Percentiles rank a stretch among this genome's conserved stretches.
Conservation (phyloP, 495 filamentous ascomycete species). For the Penicillium antarcticum region DNA sequence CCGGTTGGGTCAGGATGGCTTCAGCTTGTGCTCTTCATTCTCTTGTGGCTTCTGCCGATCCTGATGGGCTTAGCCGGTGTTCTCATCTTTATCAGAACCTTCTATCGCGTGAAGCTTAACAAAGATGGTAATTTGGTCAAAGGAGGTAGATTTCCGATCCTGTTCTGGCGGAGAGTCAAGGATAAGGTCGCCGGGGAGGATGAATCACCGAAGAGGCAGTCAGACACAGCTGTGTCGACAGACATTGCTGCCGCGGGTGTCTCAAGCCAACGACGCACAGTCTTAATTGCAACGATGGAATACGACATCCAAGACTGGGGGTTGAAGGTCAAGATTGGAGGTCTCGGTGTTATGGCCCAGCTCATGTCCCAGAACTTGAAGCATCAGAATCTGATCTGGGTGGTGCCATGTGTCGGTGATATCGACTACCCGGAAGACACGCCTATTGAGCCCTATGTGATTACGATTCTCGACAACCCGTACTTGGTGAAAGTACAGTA, state of each 20-base stretch:
- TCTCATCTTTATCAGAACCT: conserved; percentile 41
- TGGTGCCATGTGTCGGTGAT: conserved; percentile 64
- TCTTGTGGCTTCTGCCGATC: conserved; percentile 42
- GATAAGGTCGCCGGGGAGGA: conserved; percentile 1
- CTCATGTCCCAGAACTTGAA: conserved; percentile 64
- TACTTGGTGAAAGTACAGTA: conserved; percentile 65
- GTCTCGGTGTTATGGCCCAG: conserved; percentile 63
- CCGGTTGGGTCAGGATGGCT: conserved; percentile 40
- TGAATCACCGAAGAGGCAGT: neutral
- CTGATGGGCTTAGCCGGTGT: conserved; percentile 37
- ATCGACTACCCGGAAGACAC: conserved; percentile 60
- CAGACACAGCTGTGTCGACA: conserved; percentile 28
- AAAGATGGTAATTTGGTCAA: conserved; percentile 22
- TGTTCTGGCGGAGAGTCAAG: conserved; percentile 11
- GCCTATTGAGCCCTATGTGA: conserved; percentile 53
- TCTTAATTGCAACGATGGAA: conserved; percentile 68
- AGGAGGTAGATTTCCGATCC: conserved; percentile 3
- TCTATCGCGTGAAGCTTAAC: conserved; percentile 54
- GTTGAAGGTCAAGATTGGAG: conserved; percentile 70
- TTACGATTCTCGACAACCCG: conserved; percentile 56
- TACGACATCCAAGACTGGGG: conserved; percentile 68
- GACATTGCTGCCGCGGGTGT: conserved; percentile 10
- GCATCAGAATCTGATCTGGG: conserved; percentile 66
- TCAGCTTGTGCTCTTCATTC: conserved; percentile 42
- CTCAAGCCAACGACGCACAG: conserved; percentile 40